Evolutionary conservation across 2,329 filamentous ascomycete genomes (phyloP).

Genomic region (Aspergillus pseudonomiae): DNA sequence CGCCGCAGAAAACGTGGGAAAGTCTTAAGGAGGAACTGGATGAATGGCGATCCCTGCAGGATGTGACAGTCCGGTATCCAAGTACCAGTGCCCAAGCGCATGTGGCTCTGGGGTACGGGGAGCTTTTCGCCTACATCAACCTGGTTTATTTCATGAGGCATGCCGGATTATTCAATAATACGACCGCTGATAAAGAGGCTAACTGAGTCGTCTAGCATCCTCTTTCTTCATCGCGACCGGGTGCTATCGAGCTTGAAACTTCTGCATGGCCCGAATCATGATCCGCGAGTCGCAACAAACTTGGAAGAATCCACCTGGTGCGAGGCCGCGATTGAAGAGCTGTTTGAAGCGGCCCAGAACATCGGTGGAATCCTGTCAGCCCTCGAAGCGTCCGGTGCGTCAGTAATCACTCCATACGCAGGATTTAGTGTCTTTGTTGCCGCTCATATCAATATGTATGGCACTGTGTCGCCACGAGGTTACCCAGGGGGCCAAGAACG

Average conservation of each 20-base stretch:
- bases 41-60: constrained; percentile 40
- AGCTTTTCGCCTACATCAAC: constrained; percentile 43
- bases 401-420: constrained; percentile 41
- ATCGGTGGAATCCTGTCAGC: constrained; percentile 35
- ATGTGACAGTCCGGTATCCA: constrained; percentile 37
- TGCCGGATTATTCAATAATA: rapidly evolving
- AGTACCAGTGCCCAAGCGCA: constrained; percentile 39
- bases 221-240: constrained; percentile 39
- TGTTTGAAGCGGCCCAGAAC: constrained; percentile 38
- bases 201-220: constrained; percentile 23
- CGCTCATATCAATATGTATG: constrained; percentile 44
- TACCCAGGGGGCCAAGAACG: constrained; percentile 37
- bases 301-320: constrained; percentile 12
- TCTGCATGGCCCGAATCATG: constrained; percentile 25
- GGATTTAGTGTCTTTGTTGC: constrained; percentile 43
- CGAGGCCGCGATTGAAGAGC: constrained; percentile 31
- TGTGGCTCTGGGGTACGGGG: constrained; percentile 39
- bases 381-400: constrained; percentile 33
- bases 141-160: constrained; percentile 43
- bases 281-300: constrained; percentile 18
- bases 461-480: constrained; percentile 35
- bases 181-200: not conserved
- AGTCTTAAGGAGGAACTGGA: constrained; percentile 36
- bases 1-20: constrained; percentile 32
- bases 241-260: constrained; percentile 37